phyloP scores from a whole-genome alignment of 2,329 filamentous ascomycete species.

The Alternaria incomplexa region DNA sequence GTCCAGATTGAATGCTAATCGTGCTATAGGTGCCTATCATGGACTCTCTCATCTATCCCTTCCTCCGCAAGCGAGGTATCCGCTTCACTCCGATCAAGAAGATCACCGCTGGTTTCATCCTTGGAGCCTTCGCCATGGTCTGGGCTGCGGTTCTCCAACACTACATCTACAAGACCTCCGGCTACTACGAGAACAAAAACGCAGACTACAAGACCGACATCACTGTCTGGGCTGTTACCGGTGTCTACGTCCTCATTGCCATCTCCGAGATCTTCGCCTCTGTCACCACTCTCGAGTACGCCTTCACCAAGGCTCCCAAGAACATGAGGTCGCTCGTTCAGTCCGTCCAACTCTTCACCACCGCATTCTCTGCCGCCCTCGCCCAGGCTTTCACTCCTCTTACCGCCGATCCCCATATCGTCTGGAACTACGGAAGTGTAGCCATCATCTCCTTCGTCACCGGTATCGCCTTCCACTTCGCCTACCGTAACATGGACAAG shows the following conservation, averaged over 20 bases:
- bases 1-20: conserved; percentile 63
- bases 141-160: conserved; percentile 64
- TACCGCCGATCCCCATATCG: conserved; percentile 34
- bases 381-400: conserved; percentile 39
- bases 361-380: conserved; percentile 41
- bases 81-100: conserved; percentile 77
- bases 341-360: conserved; percentile 46
- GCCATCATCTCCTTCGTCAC: conserved; percentile 45
- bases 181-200: conserved; percentile 50
- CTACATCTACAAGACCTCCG: conserved; percentile 63
- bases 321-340: conserved; percentile 61
- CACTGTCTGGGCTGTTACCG: conserved; percentile 61
- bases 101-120: conserved; percentile 73
- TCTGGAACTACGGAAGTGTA: conserved; percentile 46
- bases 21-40: conserved; percentile 44
- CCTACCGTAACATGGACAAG: conserved; percentile 41
- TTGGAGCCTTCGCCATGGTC: conserved; percentile 67
- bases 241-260: conserved; percentile 61
- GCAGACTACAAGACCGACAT: conserved; percentile 53
- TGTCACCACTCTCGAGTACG: conserved; percentile 74
- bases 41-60: conserved; percentile 71
- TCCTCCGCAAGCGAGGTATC: conserved; percentile 67
- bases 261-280: conserved; percentile 68
- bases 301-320: conserved; percentile 74
- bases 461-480: conserved; percentile 41